A percentile compares a stretch with the other conserved stretches of the same genome.
Conservation (phyloP, 495 filamentous ascomycete genomes). For the Lepraria neglecta region DNA sequence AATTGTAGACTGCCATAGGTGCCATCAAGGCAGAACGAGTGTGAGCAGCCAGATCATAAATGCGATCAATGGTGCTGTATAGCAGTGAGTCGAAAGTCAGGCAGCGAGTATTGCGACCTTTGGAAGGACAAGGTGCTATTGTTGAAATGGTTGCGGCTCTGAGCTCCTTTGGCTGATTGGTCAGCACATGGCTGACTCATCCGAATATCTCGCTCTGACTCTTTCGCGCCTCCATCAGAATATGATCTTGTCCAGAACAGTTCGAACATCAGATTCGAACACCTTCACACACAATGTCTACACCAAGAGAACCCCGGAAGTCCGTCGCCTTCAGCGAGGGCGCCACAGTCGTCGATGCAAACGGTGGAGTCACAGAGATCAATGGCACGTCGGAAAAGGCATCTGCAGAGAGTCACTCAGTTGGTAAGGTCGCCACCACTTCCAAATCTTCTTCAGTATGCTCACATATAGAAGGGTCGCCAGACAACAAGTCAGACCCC, state of each 20-base stretch:
- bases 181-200: neutral
- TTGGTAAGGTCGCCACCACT: conserved; percentile 43
- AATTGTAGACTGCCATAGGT: conserved; percentile 25
- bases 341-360: conserved; percentile 72
- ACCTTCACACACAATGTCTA: conserved; percentile 9
- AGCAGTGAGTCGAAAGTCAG: conserved; percentile 7
- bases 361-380: conserved; percentile 72
- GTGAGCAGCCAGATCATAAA: neutral
- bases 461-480: conserved; percentile 29
- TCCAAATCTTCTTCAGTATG: conserved; percentile 20
- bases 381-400: conserved; percentile 57
- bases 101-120: neutral
- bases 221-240: neutral
- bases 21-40: conserved; percentile 20
- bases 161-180: neutral
- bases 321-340: conserved; percentile 87
- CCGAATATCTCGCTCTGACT: neutral
- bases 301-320: conserved; percentile 55
- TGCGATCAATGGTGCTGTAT: neutral
- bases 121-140: neutral
- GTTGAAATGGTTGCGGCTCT: neutral
- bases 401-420: conserved; percentile 61
- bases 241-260: neutral
- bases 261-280: neutral
- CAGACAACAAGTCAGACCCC: conserved; percentile 43